phyloP scores from a whole-genome alignment of 2,329 filamentous ascomycete genomes.

The Nothomitra cinnamomea region DNA sequence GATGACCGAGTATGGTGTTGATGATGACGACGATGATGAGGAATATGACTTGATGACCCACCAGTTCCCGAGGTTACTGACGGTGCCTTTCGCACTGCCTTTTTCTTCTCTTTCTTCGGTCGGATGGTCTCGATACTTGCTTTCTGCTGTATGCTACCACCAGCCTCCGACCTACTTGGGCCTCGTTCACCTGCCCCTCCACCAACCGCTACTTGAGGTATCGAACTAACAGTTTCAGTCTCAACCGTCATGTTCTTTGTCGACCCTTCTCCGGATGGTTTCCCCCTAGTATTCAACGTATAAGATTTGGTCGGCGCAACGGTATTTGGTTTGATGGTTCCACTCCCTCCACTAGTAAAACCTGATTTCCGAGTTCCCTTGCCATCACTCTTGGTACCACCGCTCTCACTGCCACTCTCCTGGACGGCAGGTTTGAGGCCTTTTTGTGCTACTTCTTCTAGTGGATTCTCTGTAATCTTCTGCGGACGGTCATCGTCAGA shows the following conservation, averaged over 20 bases:
- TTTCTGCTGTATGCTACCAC: conserved; percentile 65
- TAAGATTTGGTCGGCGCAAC: conserved; percentile 4
- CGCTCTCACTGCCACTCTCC: conserved; percentile 6
- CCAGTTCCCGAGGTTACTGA: conserved; percentile 54
- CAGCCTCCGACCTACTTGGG: conserved; percentile 43
- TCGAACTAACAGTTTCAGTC: conserved; percentile 84
- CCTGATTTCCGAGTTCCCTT: background rate
- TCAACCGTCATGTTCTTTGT: conserved; percentile 91
- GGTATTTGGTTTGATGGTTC: background rate
- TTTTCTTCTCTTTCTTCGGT: conserved; percentile 86
- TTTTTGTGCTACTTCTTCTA: background rate
- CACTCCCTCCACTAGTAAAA: background rate
- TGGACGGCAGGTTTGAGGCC: background rate
- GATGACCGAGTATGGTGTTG: conserved; percentile 11
- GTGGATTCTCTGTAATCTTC: conserved; percentile 3
- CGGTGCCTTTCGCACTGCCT: conserved; percentile 55
- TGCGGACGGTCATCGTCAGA: conserved; percentile 4
- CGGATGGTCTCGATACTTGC: conserved; percentile 91
- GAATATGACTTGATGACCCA: conserved; percentile 29
- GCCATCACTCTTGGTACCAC: conserved; percentile 6
- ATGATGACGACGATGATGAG: conserved; percentile 15
- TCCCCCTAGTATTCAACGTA: conserved; percentile 45
- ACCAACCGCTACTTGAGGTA: conserved; percentile 66
- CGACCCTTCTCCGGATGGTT: conserved; percentile 52
- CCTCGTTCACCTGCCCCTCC: conserved; percentile 37